Conservation (phyloP, 225 moss, liverwort and hornwort genomes). For the Antitrichia curtipendula region DNA sequence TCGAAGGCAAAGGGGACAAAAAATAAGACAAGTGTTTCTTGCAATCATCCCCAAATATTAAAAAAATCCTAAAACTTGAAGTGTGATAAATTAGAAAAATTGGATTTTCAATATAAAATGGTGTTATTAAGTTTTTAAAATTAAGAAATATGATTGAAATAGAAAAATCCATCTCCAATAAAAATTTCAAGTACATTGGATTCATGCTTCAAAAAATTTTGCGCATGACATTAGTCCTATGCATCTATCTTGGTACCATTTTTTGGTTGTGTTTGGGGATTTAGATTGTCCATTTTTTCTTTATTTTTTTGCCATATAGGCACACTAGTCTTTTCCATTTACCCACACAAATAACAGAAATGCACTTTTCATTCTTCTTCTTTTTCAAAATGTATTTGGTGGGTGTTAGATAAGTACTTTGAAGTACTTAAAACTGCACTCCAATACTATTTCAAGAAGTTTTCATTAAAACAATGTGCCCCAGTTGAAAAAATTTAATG, state of each 20-base stretch:
- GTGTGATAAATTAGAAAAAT: background rate
- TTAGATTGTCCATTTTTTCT: accelerated
- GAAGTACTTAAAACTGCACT: background rate
- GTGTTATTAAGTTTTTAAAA: background rate
- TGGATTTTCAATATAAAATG: background rate
- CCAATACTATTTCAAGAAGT: background rate
- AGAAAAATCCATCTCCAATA: background rate
- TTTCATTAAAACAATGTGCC: accelerated
- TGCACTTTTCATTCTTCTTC: too few relatives aligned
- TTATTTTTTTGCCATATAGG: background rate
- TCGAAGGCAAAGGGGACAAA: too few relatives aligned
- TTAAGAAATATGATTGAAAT: background rate
- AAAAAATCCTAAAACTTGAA: background rate
- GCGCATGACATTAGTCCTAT: background rate
- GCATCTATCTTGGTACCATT: too few relatives aligned
- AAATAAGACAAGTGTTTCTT: too few relatives aligned
- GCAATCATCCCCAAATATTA: too few relatives aligned
- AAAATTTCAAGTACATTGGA: background rate
- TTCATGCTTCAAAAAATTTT: background rate
- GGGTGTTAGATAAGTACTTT: background rate
- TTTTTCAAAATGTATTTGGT: background rate
- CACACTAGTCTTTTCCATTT: background rate
- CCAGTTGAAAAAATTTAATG: background rate
- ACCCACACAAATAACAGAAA: accelerated
- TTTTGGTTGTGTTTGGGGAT: too few relatives aligned